These are phyloP conservation scores for Plectosphaerella sp. DNA, from an alignment of 2,329 filamentous ascomycete species.

Conservation along the genomic window DNA sequence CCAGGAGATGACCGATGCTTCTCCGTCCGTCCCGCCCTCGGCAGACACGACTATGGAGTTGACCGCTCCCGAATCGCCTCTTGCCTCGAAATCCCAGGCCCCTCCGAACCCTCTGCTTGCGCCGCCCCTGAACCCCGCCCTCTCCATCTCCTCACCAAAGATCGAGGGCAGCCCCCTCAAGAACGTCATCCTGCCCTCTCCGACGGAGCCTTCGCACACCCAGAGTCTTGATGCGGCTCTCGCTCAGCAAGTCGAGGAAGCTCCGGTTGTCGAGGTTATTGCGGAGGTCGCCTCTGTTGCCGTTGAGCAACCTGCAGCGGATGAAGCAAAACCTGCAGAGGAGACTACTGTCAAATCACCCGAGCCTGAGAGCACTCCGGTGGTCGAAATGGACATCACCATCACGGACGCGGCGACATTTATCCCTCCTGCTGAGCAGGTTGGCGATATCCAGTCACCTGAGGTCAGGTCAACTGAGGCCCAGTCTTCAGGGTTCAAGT, in stretches of 20 bases:
- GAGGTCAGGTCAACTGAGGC: not conserved
- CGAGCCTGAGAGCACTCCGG: not conserved
- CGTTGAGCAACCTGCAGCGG: not conserved
- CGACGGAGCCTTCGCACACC: conserved; percentile 28
- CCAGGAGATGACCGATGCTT: conserved; percentile 27
- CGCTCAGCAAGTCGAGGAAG: not conserved
- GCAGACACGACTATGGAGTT: conserved; percentile 17
- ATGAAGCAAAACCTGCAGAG: not conserved
- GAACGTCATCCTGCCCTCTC: conserved; percentile 44
- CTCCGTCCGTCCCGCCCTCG: conserved; percentile 17
- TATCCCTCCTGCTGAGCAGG: not conserved
- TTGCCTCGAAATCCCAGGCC: conserved; percentile 1
- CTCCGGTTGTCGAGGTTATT: not conserved
- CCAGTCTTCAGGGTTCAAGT: not conserved
- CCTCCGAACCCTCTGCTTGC: conserved; percentile 25
- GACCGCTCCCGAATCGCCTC: conserved; percentile 9
- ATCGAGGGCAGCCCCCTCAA: conserved; percentile 49
- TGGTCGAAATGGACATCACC: not conserved
- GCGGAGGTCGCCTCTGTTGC: not conserved
- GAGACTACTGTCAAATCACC: not conserved
- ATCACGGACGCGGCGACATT: not conserved
- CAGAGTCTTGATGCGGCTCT: not conserved
- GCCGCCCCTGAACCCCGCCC: conserved; percentile 21
- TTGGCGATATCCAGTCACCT: not conserved
- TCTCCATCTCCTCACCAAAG: conserved; percentile 21